Evolutionary conservation across 805 yeast species (phyloP), one percentile per base, ranked within the genome.

Genomic region (Cephaloascus albidus): DNA sequence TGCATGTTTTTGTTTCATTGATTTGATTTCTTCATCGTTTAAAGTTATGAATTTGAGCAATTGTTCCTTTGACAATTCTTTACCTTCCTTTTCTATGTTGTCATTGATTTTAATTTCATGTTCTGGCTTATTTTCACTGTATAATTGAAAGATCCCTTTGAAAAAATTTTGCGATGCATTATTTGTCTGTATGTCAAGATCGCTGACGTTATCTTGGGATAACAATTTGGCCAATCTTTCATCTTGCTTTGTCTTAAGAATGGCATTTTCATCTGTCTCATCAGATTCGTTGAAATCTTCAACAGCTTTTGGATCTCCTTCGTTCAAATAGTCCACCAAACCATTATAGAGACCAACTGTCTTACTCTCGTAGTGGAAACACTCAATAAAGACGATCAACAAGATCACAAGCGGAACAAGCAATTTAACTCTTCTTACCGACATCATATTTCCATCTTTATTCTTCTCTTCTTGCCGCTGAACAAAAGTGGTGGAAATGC

Each of bases 91-190:
- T 12, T 6, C 12, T 23, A 12, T 23, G 12, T 6, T 6, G 10
- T 23, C 12, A 6, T 23, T 23, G 28, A 23, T 23, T 6, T 23
- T 6, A 8, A 23, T 23, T 23, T 23, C 28, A 23, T 6, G 6
- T 12, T 62, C 61, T 20, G 60, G 45, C 44, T 65, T 70, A 43
- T 55, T 65, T 42, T 65, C 70, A 16, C 61, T 66, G 23, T 60
- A 39, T 18, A 55, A 51, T 1, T 70, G 72, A 33, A 65, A 62
- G 36, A 65, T 51, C 2, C 66, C 12, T 12, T 23, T 23, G 28
- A 23, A 23, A 23, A 23, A 23, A 8, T 23, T 12, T 23, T 12
- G 6, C 12, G 28, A 8, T 23, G 6, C 10, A 23, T 23, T 23
- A 23, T 23, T 56, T 4, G 69, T 68, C 17, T 64, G 45, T 35